A percentile compares a stretch with the other conserved stretches of the same genome.
Evolutionary conservation across 768 basidiomycete species (phyloP).

Genomic region (button mushroom (Agaricus bisporus)): DNA sequence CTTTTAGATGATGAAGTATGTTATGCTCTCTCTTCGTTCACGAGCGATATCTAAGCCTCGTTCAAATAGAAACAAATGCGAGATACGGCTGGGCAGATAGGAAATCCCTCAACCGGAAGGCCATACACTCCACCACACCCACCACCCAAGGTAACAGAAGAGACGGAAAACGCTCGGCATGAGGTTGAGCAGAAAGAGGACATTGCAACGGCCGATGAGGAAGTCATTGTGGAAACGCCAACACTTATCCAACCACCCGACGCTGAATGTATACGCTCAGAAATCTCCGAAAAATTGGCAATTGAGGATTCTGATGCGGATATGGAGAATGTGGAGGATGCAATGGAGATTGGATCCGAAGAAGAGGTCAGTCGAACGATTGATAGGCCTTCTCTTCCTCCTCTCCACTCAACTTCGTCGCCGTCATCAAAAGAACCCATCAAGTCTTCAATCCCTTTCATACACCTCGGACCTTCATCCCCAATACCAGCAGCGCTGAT

Average conservation of each 20-base stretch:
- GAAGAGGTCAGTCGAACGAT: slow-evolving; percentile 4
- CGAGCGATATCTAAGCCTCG: neutral
- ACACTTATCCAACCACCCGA: neutral
- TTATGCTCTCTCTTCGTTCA: neutral
- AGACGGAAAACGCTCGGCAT: neutral
- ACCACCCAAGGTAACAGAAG: neutral
- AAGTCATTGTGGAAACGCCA: neutral
- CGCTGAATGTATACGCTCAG: neutral
- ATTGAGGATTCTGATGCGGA: slow-evolving; percentile 1
- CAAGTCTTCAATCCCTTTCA: slow-evolving; percentile 10
- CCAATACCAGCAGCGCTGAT: slow-evolving; percentile 2
- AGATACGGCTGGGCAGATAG: neutral
- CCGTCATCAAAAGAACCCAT: slow-evolving; percentile 2
- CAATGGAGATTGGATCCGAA: neutral
- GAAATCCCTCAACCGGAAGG: neutral
- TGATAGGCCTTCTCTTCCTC: neutral
- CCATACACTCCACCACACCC: neutral
- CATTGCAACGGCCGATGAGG: slow-evolving; percentile 12
- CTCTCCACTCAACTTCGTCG: neutral
- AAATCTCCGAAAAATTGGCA: neutral
- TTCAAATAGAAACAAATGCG: neutral
- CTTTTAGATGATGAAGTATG: slow-evolving; percentile 11
- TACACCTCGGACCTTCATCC: slow-evolving; percentile 5
- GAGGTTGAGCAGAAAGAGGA: slow-evolving; percentile 9
- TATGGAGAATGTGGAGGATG: neutral